Evolutionary conservation across 2,329 filamentous ascomycete genomes (phyloP), one percentile per base, ranked within the genome.

Genomic region (Diaporthe citri): DNA sequence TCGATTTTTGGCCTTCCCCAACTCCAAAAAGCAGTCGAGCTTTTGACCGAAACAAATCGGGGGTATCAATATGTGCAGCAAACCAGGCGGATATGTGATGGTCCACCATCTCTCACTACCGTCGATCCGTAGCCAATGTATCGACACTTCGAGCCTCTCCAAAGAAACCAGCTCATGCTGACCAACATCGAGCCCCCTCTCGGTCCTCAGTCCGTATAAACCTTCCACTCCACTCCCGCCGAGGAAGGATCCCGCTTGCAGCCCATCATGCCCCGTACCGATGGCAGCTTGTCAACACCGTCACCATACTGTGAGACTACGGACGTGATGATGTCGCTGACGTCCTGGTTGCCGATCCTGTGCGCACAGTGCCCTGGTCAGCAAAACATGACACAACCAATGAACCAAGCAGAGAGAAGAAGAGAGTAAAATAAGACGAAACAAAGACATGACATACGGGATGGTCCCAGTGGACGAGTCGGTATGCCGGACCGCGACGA

Each of bases 141-240:
- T 55, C 34, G 15, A 69, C 48, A 69, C 13, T 25, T 28, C 5
- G 9, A 22, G 12, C 7, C 22, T 7, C 20, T 12, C 8, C 46
- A 34, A 17, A n/a, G 25, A 43, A 43, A 31, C 3, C 15, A n/a
- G 12, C 34, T 20, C n/a, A 15, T n/a, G n/a, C 22, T 62, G 10
- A 15, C 31, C 28, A 39, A 31, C 20, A 15, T 39, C 46, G 22
- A 39, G 28, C 28, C 43, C 13, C 22, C n/a, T 28, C 34, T 34
- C 17, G 15, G 57, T 55, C 36, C 56, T 76, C 72, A 78, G 77
- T 78, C 71, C 77, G 77, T 79, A 75, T 76, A 80, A 71, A 71
- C 41, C 34, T 70, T 72, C 74, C 74, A 75, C 62, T 75, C 71
- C 4, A 75, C 59, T 4, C 71, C 48, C 3, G 76, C 75, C 2